These are phyloP conservation scores for Picea abies DNA, from an alignment of 83 land plant genomes.

Conservation along the genomic window DNA sequence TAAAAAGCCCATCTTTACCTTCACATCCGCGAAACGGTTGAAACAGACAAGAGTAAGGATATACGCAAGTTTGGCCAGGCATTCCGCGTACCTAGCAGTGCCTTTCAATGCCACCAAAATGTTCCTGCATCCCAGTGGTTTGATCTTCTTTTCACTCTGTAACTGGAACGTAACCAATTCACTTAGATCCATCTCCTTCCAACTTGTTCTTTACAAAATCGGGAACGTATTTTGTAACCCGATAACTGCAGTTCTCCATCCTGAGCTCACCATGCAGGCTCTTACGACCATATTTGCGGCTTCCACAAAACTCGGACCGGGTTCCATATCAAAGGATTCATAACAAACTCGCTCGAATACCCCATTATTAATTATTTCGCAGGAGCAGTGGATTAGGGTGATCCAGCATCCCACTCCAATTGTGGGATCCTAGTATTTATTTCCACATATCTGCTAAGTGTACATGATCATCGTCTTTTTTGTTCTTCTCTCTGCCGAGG, in stretches of 20 bases:
- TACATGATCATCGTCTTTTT: no score
- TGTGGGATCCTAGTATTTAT: no score
- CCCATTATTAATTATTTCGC: constrained; percentile 35
- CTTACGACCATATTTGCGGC: constrained; percentile 25
- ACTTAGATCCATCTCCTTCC: neutral
- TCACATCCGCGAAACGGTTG: no score
- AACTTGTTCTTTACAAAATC: constrained; percentile 5
- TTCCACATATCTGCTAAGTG: no score
- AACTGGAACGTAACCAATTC: neutral
- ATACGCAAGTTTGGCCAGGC: no score
- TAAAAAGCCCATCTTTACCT: no score
- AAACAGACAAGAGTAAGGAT: no score
- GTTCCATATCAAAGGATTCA: constrained; percentile 69
- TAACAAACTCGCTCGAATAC: constrained; percentile 61
- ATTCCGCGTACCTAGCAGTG: no score
- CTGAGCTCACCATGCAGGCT: constrained; percentile 23
- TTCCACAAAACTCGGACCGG: constrained; percentile 52
- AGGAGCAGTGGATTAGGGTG: no score
- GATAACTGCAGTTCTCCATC: constrained; percentile 21
- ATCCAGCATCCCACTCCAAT: no score
- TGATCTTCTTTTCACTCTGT: neutral
- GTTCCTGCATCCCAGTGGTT: neutral
- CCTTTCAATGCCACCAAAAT: neutral
- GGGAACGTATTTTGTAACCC: constrained; percentile 34
- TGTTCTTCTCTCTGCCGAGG: no score